Evolutionary conservation across 2,329 filamentous ascomycete genomes (phyloP).

Genomic region (Monosporascus sp.): DNA sequence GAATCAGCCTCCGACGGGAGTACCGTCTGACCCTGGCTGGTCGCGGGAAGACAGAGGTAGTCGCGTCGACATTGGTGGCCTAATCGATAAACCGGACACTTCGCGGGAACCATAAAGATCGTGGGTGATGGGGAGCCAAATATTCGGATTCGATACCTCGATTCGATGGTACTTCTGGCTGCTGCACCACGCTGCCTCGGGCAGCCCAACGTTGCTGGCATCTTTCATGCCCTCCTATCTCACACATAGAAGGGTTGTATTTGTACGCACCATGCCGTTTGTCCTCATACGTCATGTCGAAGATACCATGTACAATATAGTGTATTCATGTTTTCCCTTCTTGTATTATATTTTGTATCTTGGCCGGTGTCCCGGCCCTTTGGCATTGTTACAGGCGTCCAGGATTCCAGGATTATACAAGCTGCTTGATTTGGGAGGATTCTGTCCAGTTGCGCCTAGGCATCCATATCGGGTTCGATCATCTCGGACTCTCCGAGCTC

Average conservation of each 20-base stretch:
- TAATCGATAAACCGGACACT: constrained; percentile 53
- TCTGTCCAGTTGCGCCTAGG: not conserved
- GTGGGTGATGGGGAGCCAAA: not conserved
- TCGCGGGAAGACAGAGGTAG: constrained; percentile 44
- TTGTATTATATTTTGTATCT: not conserved
- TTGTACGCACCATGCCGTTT: not conserved
- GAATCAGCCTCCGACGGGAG: constrained; percentile 23
- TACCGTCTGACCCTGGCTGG: constrained; percentile 25
- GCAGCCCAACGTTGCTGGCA: too few relatives aligned
- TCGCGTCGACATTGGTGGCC: constrained; percentile 55
- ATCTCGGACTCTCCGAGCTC: too few relatives aligned
- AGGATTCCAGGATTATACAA: not conserved
- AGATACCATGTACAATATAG: not conserved
- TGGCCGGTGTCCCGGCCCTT: not conserved
- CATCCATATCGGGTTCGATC: too few relatives aligned
- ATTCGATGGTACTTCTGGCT: too few relatives aligned
- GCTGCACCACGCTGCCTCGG: too few relatives aligned
- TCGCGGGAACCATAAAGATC: constrained; percentile 17
- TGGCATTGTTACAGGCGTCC: not conserved
- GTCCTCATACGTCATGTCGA: not conserved
- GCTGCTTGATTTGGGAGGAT: not conserved
- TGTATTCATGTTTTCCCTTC: not conserved
- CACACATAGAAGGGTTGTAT: not conserved
- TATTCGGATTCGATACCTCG: not conserved
- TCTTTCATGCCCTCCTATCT: too few relatives aligned